Base-by-base conservation (phyloP, 768 basidiomycete species). In the Russula dissimulans region DNA sequence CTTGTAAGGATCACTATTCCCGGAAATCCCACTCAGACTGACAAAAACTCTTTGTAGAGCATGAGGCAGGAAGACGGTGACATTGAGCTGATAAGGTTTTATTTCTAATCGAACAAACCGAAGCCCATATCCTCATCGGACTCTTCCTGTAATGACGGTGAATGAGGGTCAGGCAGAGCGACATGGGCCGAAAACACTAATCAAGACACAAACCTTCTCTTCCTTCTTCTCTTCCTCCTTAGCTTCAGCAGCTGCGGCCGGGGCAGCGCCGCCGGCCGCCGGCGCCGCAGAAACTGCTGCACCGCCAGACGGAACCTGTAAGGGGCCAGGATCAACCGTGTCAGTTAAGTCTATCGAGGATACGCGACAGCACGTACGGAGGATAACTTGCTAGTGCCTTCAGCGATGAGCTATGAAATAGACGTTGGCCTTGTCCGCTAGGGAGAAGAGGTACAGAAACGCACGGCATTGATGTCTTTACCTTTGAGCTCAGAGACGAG, bases 101-200 rank as follows among this genome's bases (percentile, higher is more conserved):
- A 62, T 29, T 26, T 47, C 56, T 86, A 97, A 80, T 97, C 94
- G 81, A 97, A 97, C 65, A 97, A 83, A 79, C 94, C 94, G 76
- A 97, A 97, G 80, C 94, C 93, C 93, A 97, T 97, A 78, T 97
- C 95, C 69, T 97, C 95, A 81, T 95, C 93, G 57, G 89, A 91
- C 73, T 95, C 91, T 77, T 91, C 89, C 87, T 92, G 89, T 87
- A 92, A 71, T 38, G 32, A 47, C 44, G 55, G 42, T 2, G 59
- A 54, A 38, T 18, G 14, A 8, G 31, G 5, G 38, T 53, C 3
- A 59, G 49, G 52, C 31, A 44, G 14, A 17, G 59, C 15, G 50
- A 53, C 15, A 32, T 62, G 48, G 5, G 22, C 12, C 29, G 31
- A 63, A 53, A 29, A 47, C 4, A 47, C 4, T 2, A 15, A 38